Evolutionary conservation across 2,329 filamentous ascomycete genomes (phyloP), one percentile per base, ranked within the genome.

Genomic region (Ceratocystis variospora): DNA sequence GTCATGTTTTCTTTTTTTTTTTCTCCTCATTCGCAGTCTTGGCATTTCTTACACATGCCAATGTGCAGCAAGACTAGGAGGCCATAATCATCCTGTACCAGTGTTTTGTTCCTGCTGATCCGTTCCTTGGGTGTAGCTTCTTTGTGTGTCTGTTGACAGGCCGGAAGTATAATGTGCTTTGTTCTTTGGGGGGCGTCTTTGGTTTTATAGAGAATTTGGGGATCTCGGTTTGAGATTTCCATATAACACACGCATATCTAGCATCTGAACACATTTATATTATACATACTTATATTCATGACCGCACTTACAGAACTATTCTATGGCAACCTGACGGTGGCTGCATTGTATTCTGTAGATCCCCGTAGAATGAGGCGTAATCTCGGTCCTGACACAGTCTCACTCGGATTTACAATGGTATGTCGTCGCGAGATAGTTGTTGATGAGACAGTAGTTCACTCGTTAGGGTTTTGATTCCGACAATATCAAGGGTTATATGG

Each of bases 61-160:
- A 12, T 22, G 22, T n/a, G 46, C 37, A 41, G 12, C 10, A 22
- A 63, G 19, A 59, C 10, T 22, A 28, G 7, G 28, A 46, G 55
- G 48, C 37, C 17, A 55, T 41, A 12, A 41, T 64, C 37, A 62
- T 46, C 3, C 8, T 62, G 33, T 45, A 37, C 41, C 59, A 44
- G 33, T 62, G 33, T 62, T 50, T 53, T 63, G 44, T 53, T 61
- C 46, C 25, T 53, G 22, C 44, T 19, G 28, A 48, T 63, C 45
- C 31, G 62, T 17, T 17, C n/a, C 19, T 55, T 45, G 55, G 15
- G 46, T 31, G 10, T 19, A 8, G 17, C n/a, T 31, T 46, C 15
- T 48, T 57, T 22, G 57, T 37, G 59, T 50, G 17, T 66, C n/a
- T 19, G 22, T 44, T 45, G 12, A 22, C 53, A 31, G 22, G 53